Evolutionary conservation across 306 rosid genomes (phyloP).

Genomic region (Castanospermum australe): DNA sequence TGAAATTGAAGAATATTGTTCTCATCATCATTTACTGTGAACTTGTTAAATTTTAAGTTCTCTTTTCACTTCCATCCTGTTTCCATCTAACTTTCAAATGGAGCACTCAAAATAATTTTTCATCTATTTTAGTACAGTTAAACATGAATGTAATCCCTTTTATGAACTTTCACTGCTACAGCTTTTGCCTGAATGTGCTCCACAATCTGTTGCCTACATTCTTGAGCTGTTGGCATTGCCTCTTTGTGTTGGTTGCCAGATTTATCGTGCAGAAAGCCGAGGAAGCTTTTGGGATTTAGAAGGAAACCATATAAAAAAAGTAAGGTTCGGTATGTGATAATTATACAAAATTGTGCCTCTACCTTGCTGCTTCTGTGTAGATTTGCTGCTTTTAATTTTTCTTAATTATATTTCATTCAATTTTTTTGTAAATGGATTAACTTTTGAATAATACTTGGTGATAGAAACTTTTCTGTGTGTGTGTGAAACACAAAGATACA

Average conservation of each 20-base stretch:
- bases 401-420: neutral
- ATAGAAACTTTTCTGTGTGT: neutral
- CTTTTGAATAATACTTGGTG: neutral
- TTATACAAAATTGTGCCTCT: neutral
- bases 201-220: constrained; percentile 70
- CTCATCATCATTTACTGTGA: neutral
- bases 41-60: neutral
- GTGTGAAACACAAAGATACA: neutral
- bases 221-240: constrained; percentile 66
- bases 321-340: constrained; percentile 35
- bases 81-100: neutral
- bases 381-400: neutral
- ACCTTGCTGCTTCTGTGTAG: neutral
- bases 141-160: neutral
- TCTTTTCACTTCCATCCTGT: neutral
- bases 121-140: neutral
- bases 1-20: neutral
- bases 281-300: constrained; percentile 70
- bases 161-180: constrained; percentile 41
- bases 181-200: constrained; percentile 92
- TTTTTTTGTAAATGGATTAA: neutral
- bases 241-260: constrained; percentile 77
- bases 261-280: constrained; percentile 78
- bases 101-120: neutral
- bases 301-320: constrained; percentile 75